Evolutionary conservation across 441 rosid species (phyloP), one percentile per base, ranked within the genome.

Genomic region (Metrosideros polymorpha): DNA sequence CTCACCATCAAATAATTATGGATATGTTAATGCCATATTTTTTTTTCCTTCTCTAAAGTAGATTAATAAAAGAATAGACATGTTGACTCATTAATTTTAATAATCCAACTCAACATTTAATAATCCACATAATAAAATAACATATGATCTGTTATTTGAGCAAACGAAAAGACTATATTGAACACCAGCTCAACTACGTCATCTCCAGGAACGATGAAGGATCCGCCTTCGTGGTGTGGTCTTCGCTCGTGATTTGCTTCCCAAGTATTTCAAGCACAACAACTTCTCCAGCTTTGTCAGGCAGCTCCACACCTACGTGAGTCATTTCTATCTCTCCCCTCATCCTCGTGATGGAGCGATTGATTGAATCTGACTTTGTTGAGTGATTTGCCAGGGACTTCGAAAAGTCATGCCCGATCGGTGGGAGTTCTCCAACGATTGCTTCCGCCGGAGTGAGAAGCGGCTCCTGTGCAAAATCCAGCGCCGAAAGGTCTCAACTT

Each of bases 401-500:
- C 92, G 92, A 45, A 94, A 94, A 88, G 90, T 93, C 10, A 93
- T 92, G 9, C 94, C 97, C 54, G 97, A 94, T 86, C 94, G 95
- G 14, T 94, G 97, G 97, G 97, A 94, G 89, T 94, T 94, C 84
- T 90, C 95, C 0, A 94, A 94, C 84, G 96, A 93, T n/a, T 93
- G 83, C 76, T 93, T 94, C 56, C 89, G 91, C 32, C 89, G 93
- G 89, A 94, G 96, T 59, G 94, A 94, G 84, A 93, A 89, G 85
- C 91, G 88, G 86, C 94, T 94, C 52, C 89, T 94, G 51, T 88
- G 95, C 15, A 94, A 94, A 87, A 94, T 94, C 49, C 97, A 93
- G 75, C 96, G 97, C 6, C 92, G 97, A 87, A 94, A 94, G 87
- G 42, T 93, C 4, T 85, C 89, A 5, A 2, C 88, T 15, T 39